Evolutionary conservation across 192 early-diverging fungal species (phyloP), one percentile per base, ranked within the genome.

Genomic region (Coemansia sp.): DNA sequence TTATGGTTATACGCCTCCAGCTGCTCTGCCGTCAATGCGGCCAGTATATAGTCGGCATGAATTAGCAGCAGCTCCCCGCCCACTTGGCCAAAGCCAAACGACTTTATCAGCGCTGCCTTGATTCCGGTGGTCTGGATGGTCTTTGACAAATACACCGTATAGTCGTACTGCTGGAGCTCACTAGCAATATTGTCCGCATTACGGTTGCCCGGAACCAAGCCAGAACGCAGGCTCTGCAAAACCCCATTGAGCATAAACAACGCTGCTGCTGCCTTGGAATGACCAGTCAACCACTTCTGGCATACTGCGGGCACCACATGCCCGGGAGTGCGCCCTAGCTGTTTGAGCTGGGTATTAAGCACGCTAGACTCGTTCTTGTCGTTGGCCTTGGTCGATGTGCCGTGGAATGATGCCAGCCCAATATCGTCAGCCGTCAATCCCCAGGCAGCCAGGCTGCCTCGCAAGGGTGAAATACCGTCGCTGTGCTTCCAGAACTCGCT

Each of bases 201-300:
- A 61, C 92, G 89, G 79, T 97, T 97, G 42, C 94, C 94, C 14
- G 92, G 94, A 48, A 94, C 81, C 36, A 93, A 74, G 56, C 94
- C 91, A 28, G 87, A 89, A 50, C 88, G 84, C 48, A 96, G 73
- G 41, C 84, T 76, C 65, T 94, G 92, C 23, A 96, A 63, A 41
- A 92, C 81, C 57, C 92, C 91, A 70, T 94, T 96, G 55, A 91
- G 82, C 94, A 96, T 94, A 87, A 89, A 96, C 19, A 85, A 87
- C 23, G 94, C 92, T 37, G 94, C 92, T 20, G 91, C 86, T 33
- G 88, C 94, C 85, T 94, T 94, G 46, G 91, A 85, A 39, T 74
- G 92, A 41, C 92, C 94, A 50, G 92, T 96, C 57, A 96, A 79
- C 74, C 92, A 87, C 74, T 96, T 96, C 57, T 96, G 94, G 81